Evolutionary conservation across 768 basidiomycete species (phyloP), one percentile per base, ranked within the genome.

Genomic region (Paxillus rubicundulus): DNA sequence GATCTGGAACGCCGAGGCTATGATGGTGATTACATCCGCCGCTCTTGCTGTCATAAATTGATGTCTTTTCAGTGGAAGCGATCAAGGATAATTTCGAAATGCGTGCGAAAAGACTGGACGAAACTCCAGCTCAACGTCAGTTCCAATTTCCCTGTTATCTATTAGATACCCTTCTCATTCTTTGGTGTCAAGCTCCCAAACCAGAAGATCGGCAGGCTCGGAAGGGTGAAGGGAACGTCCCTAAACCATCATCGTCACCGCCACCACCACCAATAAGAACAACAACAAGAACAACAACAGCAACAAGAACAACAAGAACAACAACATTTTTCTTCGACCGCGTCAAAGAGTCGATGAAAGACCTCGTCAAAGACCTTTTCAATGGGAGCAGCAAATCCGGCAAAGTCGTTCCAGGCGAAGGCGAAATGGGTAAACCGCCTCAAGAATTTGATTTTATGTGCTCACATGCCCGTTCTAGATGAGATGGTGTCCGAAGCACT

Each of bases 1-100:
- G 82, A 88, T 12, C 71, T 95, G 50, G 83, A 83, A 58, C 74
- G 89, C 28, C 75, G 91, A 54, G 92, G 91, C 10, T 93, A 89
- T 66, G 89, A 91, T 65, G 85, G 88, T 86, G 61, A 32, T 5
- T 34, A 42, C 41, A 27, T 6, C n/a, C 9, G 4, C 36, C 30
- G 18, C 18, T 7, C 13, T 16, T 36, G 16, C 45, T 18, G 28
- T 16, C 13, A 14, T 13, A 5, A 14, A 32, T 13, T 38, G 3
- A 33, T 12, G 18, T 33, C 24, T 36, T 27, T 30, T 34, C 17
- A 58, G 58, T 59, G 13, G 36, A 56, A 17, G 36, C 37, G 12
- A 59, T 59, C 36, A 16, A 33, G 33, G 2, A 4, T 3, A 33
- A 33, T 33, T 12, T 33, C 5, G 33, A 30, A 3, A 4, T 13